Evolutionary conservation across 768 basidiomycete species (phyloP).

Genomic region (Ramaria sp.): DNA sequence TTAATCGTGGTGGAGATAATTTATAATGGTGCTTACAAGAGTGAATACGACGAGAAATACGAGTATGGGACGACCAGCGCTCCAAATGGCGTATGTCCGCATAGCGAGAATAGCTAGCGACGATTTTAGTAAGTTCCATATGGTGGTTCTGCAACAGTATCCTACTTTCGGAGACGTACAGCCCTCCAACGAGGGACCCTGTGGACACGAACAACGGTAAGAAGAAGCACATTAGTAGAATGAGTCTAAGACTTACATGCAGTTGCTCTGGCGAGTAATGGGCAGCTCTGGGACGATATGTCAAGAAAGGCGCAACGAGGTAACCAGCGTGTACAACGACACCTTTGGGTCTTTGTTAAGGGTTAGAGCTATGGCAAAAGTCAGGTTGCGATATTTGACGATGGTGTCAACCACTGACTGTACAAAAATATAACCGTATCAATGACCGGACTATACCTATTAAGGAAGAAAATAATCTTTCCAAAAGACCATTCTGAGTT

Average conservation of each 20-base stretch:
- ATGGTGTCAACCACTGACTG: neutral
- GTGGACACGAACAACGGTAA: neutral
- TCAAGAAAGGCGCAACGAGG: neutral
- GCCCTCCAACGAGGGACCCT: neutral
- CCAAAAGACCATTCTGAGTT: conserved; percentile 1
- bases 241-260: neutral
- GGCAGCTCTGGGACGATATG: neutral
- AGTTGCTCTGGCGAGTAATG: neutral
- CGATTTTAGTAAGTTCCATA: neutral
- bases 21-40: neutral
- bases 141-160: neutral
- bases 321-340: neutral
- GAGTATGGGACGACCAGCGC: neutral
- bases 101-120: neutral
- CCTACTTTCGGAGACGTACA: conserved; percentile 3
- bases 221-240: neutral
- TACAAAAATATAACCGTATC: neutral
- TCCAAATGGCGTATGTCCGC: conserved; percentile 5
- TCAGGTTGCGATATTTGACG: neutral
- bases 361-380: neutral
- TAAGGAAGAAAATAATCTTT: conserved; percentile 5
- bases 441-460: conserved; percentile 2
- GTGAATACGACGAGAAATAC: conserved; percentile 6
- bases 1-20: no score
- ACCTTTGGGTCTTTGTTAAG: conserved; percentile 1